Percentiles rank a stretch among this genome's conserved stretches.
Conservation (phyloP, 257 asterid species). For the Solanum clarkiae region DNA sequence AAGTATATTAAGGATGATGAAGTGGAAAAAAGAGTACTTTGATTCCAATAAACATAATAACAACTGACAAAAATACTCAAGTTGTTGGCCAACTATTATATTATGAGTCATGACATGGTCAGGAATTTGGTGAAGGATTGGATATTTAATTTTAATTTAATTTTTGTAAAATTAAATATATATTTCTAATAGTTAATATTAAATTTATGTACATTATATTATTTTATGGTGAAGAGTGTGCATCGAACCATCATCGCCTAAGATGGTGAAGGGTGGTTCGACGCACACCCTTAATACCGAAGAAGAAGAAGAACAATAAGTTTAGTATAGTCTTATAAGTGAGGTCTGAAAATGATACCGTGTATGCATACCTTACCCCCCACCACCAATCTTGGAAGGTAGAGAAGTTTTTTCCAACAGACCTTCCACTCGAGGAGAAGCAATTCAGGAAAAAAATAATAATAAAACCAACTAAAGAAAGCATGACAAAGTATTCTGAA, state of each 20-base stretch:
- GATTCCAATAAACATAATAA: not conserved
- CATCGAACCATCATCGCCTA: not conserved
- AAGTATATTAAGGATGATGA: no score
- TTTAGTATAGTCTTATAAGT: not conserved
- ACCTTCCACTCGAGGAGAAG: no score
- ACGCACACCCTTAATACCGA: not conserved
- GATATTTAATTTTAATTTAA: no score
- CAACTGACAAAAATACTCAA: not conserved
- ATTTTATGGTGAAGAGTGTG: not conserved
- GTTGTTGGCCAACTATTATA: not conserved
- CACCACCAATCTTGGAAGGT: not conserved
- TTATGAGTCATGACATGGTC: not conserved
- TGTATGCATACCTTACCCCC: not conserved
- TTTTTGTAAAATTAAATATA: not conserved
- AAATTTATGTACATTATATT: no score
- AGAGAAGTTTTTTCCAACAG: no score
- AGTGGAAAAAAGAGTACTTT: no score
- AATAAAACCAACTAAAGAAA: no score
- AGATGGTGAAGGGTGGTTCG: not conserved
- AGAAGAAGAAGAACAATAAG: not conserved
- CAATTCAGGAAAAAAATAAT: no score
- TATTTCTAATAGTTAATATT: no score
- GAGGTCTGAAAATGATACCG: not conserved
- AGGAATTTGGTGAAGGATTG: no score
- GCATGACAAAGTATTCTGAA: no score